These are phyloP conservation scores for Podospora sp. DNA, from an alignment of 495 filamentous ascomycete genomes.

Conservation along the genomic window DNA sequence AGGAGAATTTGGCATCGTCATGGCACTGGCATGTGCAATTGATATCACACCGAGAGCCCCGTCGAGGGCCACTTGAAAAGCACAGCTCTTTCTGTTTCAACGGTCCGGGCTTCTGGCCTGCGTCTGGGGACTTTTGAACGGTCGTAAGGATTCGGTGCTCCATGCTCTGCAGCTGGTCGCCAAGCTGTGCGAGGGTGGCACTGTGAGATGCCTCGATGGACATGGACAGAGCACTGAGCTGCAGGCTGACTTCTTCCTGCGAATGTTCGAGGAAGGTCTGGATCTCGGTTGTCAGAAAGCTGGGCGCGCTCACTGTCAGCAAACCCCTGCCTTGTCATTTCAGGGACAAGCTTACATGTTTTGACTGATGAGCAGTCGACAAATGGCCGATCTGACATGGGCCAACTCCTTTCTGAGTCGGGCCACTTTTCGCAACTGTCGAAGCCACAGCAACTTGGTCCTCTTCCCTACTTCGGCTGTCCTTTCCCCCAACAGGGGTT, in stretches of 20 bases:
- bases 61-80: neutral
- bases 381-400: neutral
- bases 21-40: neutral
- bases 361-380: neutral
- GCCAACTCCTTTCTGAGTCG: neutral
- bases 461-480: neutral
- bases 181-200: no score
- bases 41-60: neutral
- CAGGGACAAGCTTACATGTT: slow-evolving; percentile 3
- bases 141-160: neutral
- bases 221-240: no score
- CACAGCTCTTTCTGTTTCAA: neutral
- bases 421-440: neutral
- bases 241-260: no score
- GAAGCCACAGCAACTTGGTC: neutral
- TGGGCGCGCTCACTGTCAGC: neutral
- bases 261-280: no score
- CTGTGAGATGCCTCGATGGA: no score
- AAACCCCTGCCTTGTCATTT: neutral
- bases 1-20: neutral
- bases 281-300: neutral
- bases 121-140: neutral
- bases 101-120: neutral
- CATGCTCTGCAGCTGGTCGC: neutral
- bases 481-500: neutral